Evolutionary conservation across 2,329 filamentous ascomycete genomes (phyloP), one percentile per base, ranked within the genome.

Genomic region (Graphium sp.): DNA sequence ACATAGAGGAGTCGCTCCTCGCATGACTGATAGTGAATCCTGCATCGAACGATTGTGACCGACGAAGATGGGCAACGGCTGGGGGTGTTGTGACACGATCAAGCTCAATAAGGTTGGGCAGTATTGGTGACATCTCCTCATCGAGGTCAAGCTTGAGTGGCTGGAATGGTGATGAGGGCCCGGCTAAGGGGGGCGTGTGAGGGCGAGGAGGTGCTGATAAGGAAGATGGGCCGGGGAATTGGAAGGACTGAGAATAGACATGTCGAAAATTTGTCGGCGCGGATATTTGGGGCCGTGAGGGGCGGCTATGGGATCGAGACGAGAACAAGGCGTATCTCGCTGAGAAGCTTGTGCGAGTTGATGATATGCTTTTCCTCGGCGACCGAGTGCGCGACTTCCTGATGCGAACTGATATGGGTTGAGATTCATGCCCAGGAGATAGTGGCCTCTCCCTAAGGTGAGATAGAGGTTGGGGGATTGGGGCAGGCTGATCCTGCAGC

Each of bases 211-310:
- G 31, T 42, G 45, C 21, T 38, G 39, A 26, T 46, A 44, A 9
- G 44, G 23, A 21, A 26, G 24, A 20, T 21, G 18, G 20, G 31
- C 16, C 18, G 15, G 49, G 44, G 29, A 53, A 49, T 26, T 55
- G 52, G 32, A 52, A 52, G n/a, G 56, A 49, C 26, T 53, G 55
- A 12, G 60, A 62, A 31, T 62, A 50, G 27, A 74, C 39, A 49
- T 74, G 70, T 26, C 61, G 62, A 40, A 75, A 75, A 44, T 74
- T 55, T 26, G 60, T 60, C 4, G 70, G 70, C 13, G 55, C 55
- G 23, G 68, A 72, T 40, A 75, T 74, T 34, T 55, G 53, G 43
- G 62, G 61, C 46, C 62, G 55, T 47, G 59, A 64, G 41, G 59
- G 50, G 24, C 55, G 49, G 29, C 53, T 48, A 34, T 56, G 51